Evolutionary conservation across 106 monocot genomes (phyloP).

Genomic region (Allium cepa): DNA sequence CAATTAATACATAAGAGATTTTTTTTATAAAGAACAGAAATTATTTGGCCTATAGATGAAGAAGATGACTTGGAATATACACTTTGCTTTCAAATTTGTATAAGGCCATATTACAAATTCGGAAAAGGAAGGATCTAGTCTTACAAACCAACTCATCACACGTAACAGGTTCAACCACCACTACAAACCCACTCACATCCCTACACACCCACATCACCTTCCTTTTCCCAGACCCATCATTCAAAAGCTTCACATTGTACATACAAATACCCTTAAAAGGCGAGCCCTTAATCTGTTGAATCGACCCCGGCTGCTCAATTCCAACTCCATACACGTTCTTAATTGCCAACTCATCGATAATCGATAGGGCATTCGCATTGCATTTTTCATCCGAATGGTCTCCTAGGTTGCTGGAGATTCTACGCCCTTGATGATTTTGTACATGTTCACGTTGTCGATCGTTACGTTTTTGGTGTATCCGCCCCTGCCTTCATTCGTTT

Average conservation of each 20-base stretch:
- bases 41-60: too few species aligned
- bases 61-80: too few species aligned
- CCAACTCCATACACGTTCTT: slow-evolving; percentile 27
- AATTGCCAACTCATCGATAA: slow-evolving; percentile 19
- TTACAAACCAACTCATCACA: slow-evolving; percentile 38
- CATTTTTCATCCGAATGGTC: slow-evolving; percentile 32
- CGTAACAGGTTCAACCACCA: slow-evolving; percentile 40
- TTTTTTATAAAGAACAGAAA: too few species aligned
- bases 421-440: slow-evolving; percentile 20
- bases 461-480: slow-evolving; percentile 32
- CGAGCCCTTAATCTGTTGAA: slow-evolving; percentile 24
- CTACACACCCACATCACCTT: slow-evolving; percentile 32
- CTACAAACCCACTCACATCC: slow-evolving; percentile 45
- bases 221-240: background rate
- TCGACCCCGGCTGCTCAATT: slow-evolving; percentile 25
- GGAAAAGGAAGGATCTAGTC: background rate
- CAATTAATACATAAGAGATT: too few species aligned
- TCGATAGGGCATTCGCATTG: slow-evolving; percentile 20
- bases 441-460: slow-evolving; percentile 22
- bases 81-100: too few species aligned
- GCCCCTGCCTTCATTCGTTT: slow-evolving; percentile 47
- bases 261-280: slow-evolving; percentile 32
- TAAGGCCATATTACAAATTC: too few species aligned
- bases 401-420: slow-evolving; percentile 18
- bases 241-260: slow-evolving; percentile 23